A percentile compares a stretch with the other conserved stretches of the same genome.
phyloP scores from a whole-genome alignment of 805 yeast species.

The Kurtzmaniella cleridarum region DNA sequence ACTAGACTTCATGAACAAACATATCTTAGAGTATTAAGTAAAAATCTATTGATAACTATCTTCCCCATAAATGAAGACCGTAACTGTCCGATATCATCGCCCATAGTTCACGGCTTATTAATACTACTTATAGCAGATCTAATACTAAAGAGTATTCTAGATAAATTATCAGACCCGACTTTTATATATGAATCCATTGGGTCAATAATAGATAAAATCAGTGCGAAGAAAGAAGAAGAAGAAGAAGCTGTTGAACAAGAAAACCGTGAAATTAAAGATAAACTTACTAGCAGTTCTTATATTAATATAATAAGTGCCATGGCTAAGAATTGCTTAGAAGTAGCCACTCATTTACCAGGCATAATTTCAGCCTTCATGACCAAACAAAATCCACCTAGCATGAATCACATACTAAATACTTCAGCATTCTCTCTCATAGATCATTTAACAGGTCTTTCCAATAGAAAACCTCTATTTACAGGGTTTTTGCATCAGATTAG shows the following conservation, averaged over 20 bases:
- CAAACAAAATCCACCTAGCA: background rate
- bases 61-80: too few relatives aligned
- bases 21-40: too few relatives aligned
- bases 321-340: too few relatives aligned
- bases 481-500: conserved; percentile 4
- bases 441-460: conserved; percentile 12
- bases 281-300: too few relatives aligned
- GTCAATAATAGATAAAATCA: conserved; percentile 5
- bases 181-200: conserved; percentile 17
- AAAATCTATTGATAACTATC: too few relatives aligned
- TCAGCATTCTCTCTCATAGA: conserved; percentile 15
- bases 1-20: too few relatives aligned
- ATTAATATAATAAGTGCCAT: too few relatives aligned
- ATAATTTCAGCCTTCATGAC: background rate
- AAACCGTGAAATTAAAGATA: too few relatives aligned
- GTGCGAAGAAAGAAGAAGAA: conserved; percentile 1
- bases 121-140: conserved; percentile 23
- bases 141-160: conserved; percentile 19
- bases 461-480: conserved; percentile 13
- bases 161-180: conserved; percentile 19
- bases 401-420: conserved; percentile 7
- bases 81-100: background rate
- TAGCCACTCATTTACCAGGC: background rate
- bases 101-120: conserved; percentile 10
- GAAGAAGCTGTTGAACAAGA: background rate